Conservation (phyloP, 23 red algal genomes). For the Cyanidiococcus yangmingshanensis region DNA sequence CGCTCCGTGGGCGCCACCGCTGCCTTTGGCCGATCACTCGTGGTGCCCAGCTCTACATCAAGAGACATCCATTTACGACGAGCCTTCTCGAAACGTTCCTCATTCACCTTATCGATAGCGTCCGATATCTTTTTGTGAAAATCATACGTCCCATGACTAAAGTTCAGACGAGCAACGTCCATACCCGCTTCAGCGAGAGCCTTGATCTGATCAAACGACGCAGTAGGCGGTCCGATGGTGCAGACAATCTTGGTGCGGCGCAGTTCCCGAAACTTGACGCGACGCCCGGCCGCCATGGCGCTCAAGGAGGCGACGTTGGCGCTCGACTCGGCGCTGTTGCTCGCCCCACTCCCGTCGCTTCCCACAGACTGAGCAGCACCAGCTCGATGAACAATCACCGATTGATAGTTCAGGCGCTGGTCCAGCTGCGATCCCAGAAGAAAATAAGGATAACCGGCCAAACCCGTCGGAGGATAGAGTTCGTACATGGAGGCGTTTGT, state of each 20-base stretch:
- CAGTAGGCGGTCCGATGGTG: conserved; percentile 72
- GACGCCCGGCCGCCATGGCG: not conserved
- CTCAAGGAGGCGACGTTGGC: not conserved
- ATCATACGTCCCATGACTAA: conserved; percentile 72
- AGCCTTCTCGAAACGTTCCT: conserved; percentile 15
- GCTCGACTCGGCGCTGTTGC: not conserved
- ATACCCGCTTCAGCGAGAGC: conserved; percentile 73
- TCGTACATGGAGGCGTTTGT: conserved; percentile 1
- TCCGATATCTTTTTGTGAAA: conserved; percentile 57
- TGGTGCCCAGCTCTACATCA: not conserved
- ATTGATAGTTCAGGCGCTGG: not conserved
- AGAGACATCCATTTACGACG: not conserved
- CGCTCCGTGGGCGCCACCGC: not conserved
- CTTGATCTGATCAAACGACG: conserved; percentile 36
- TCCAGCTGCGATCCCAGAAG: not conserved
- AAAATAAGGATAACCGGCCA: not conserved
- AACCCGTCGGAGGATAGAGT: not conserved
- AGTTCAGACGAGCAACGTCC: conserved; percentile 92
- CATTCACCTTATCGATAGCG: conserved; percentile 27
- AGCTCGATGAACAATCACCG: not conserved
- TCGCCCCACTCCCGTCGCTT: not conserved
- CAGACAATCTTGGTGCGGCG: conserved; percentile 79
- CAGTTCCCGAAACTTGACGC: not conserved
- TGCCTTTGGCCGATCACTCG: not conserved
- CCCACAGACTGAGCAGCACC: not conserved